phyloP scores from a whole-genome alignment of 2,329 filamentous ascomycete species.

The Colletotrichum neosansevieriae region DNA sequence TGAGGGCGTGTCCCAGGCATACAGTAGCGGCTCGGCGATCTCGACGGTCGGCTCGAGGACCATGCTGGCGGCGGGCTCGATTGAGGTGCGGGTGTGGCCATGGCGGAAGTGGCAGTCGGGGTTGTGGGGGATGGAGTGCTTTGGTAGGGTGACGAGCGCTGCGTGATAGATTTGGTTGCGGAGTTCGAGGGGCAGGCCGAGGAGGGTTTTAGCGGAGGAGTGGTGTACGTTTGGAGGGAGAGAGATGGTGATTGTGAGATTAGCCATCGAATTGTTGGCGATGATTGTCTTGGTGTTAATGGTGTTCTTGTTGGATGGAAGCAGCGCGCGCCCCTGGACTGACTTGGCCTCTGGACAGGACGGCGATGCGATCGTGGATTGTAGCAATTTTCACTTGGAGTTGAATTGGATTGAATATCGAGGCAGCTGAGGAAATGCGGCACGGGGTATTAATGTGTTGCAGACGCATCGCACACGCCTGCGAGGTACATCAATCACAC shows the following conservation, averaged over 20 bases:
- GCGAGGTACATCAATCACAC: background rate
- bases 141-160: slow-evolving; percentile 23
- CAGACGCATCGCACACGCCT: background rate
- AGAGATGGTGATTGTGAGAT: slow-evolving; percentile 5
- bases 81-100: slow-evolving; percentile 14
- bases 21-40: background rate
- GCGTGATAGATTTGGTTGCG: slow-evolving; percentile 26
- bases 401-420: background rate
- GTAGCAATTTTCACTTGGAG: no score
- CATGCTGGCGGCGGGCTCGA: slow-evolving; percentile 28
- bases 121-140: slow-evolving; percentile 11
- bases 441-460: background rate
- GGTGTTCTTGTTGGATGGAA: background rate
- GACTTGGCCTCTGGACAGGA: background rate
- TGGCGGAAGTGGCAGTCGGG: slow-evolving; percentile 30
- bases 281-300: background rate
- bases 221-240: slow-evolving; percentile 23
- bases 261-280: background rate
- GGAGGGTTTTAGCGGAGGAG: slow-evolving; percentile 26
- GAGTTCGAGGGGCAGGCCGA: slow-evolving; percentile 34
- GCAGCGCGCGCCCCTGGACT: background rate
- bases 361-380: background rate
- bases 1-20: background rate
- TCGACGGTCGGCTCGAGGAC: slow-evolving; percentile 14
- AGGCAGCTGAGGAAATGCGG: background rate